Conservation (phyloP, 768 basidiomycete genomes). For the Russula sp. region DNA sequence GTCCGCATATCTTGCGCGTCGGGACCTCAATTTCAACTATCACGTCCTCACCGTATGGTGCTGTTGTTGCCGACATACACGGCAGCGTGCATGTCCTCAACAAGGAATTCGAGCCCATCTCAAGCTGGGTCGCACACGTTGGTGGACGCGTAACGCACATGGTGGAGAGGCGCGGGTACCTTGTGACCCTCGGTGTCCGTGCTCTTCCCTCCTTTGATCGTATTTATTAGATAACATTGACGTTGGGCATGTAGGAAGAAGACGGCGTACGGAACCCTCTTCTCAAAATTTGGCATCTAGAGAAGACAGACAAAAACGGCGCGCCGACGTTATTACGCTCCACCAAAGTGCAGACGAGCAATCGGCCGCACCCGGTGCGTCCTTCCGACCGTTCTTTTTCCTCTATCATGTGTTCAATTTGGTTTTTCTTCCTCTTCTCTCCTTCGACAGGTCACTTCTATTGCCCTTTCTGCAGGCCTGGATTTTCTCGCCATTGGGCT, state of each 20-base stretch:
- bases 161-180: slow-evolving; percentile 72
- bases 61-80: slow-evolving; percentile 82
- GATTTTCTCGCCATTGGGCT: slow-evolving; percentile 89
- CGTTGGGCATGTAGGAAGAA: slow-evolving; percentile 59
- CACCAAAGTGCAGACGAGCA: slow-evolving; percentile 69
- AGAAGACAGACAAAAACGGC: slow-evolving; percentile 61
- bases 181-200: slow-evolving; percentile 88
- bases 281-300: slow-evolving; percentile 88
- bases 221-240: slow-evolving; percentile 11
- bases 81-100: slow-evolving; percentile 77
- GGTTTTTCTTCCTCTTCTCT: background rate
- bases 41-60: slow-evolving; percentile 57
- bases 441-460: slow-evolving; percentile 48
- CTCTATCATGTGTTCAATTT: slow-evolving; percentile 9
- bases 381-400: slow-evolving; percentile 5
- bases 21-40: slow-evolving; percentile 74
- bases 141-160: slow-evolving; percentile 84
- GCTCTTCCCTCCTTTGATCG: slow-evolving; percentile 6
- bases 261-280: slow-evolving; percentile 60
- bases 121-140: slow-evolving; percentile 78
- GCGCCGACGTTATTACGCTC: slow-evolving; percentile 67
- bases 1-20: slow-evolving; percentile 74
- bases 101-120: slow-evolving; percentile 64
- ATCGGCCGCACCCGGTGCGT: slow-evolving; percentile 72
- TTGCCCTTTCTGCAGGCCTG: slow-evolving; percentile 74